Base-by-base conservation (phyloP, 1,139 yeast species). In the Eremothecium cymbalariae region DNA sequence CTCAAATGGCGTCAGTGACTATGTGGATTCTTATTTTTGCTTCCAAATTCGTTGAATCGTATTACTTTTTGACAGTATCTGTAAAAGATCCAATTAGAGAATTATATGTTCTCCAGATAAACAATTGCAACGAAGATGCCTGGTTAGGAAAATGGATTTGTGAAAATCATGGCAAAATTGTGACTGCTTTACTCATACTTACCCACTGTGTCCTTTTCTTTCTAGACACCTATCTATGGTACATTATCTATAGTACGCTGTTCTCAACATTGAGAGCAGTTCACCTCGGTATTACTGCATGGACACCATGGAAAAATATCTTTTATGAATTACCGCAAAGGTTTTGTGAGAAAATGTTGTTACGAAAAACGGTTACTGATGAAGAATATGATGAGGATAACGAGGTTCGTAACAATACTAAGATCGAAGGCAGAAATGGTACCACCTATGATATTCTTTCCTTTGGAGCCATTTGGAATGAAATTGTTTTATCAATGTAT, bases 231-330 rank as follows among this genome's bases (percentile, higher is more conserved):
- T 90, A 85, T 63, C 74, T 90, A 80, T 90, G 98, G 97, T 90
- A 88, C 72, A 86, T 90, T 70, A 71, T 90, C 51, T 79, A 83
- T 63, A 90, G 86, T 75, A 81, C 95, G 63, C 73, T 85, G 51
- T 86, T 85, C 73, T 88, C 97, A 42, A 86, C 88, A 55, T 95
- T 95, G 52, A 84, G 95, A 61, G 90, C 97, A 18, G 88, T 90
- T 74, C 88, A 88, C 70, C 72, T 90, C 63, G 98, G 98, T 78
- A 86, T 88, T 55, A 90, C 97, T 33, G 86, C 90, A 48, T 79
- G 88, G 71, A 90, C 97, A 37, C 98, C 98, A 43, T 90, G 98
- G 98, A 82, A 97, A 77, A 90, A 90, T 62, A 86, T 90, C 55
- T 90, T 86, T 70, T 79, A 95, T 42, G 80, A 97, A 64, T 71